These are phyloP conservation scores for Kwoniella shivajii DNA, from an alignment of 1,284 basidiomycete genomes.

Conservation along the genomic window DNA sequence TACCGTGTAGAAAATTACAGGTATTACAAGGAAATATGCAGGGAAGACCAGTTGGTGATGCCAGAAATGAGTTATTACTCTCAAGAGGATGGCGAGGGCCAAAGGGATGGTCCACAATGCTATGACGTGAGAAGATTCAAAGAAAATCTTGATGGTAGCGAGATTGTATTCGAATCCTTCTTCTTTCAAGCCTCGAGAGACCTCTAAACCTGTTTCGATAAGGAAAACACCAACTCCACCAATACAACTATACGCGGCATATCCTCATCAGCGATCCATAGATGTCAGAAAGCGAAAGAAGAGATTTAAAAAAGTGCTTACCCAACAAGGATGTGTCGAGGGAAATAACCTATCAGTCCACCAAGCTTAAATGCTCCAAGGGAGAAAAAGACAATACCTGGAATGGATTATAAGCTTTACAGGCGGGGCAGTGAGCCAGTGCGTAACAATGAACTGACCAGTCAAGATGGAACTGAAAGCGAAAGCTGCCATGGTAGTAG, in stretches of 20 bases:
- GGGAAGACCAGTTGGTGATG: constrained; percentile 93
- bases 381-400: constrained; percentile 78
- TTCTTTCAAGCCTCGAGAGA: constrained; percentile 79
- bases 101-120: constrained; percentile 76
- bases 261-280: background rate
- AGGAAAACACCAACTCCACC: constrained; percentile 95
- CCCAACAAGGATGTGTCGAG: constrained; percentile 91
- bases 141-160: constrained; percentile 63
- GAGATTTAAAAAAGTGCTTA: constrained; percentile 52
- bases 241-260: constrained; percentile 66
- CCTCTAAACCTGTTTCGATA: constrained; percentile 81
- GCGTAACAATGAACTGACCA: constrained; percentile 58
- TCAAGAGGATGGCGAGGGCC: constrained; percentile 72
- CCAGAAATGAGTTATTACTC: constrained; percentile 77
- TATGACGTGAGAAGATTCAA: constrained; percentile 64
- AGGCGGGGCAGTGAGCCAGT: constrained; percentile 18
- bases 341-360: constrained; percentile 90
- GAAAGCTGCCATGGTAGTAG: constrained; percentile 89
- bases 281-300: background rate
- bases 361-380: constrained; percentile 85
- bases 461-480: constrained; percentile 89
- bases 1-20: constrained; percentile 79
- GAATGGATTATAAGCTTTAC: constrained; percentile 1
- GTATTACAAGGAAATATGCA: constrained; percentile 83
- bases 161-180: constrained; percentile 73